phyloP scores from a whole-genome alignment of 2,329 filamentous ascomycete species.

The Ophioceras dolichostomum region DNA sequence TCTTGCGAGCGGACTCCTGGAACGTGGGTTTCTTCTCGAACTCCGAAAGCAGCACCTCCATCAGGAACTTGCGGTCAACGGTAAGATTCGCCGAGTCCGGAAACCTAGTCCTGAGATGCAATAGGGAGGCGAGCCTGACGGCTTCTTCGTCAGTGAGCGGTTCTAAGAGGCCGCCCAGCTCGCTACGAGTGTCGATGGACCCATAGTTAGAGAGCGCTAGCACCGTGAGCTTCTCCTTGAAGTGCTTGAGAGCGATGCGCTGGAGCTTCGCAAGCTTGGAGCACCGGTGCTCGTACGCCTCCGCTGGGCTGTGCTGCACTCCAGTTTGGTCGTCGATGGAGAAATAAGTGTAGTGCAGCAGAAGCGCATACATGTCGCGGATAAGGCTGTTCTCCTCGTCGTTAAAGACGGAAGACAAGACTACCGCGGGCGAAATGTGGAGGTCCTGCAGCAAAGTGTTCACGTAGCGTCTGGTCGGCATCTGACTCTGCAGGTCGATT shows the following conservation, averaged over 20 bases:
- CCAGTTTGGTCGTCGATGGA: slow-evolving; percentile 86
- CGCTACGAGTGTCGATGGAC: slow-evolving; percentile 67
- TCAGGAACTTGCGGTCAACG: slow-evolving; percentile 49
- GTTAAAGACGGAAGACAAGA: slow-evolving; percentile 66
- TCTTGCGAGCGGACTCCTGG: slow-evolving; percentile 60
- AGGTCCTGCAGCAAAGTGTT: slow-evolving; percentile 80
- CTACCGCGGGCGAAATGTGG: slow-evolving; percentile 67
- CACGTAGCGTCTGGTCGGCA: slow-evolving; percentile 87
- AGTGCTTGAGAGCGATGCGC: slow-evolving; percentile 63
- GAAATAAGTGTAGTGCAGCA: slow-evolving; percentile 80
- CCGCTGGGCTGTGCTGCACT: slow-evolving; percentile 55
- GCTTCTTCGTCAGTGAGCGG: slow-evolving; percentile 66
- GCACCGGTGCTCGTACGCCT: slow-evolving; percentile 74
- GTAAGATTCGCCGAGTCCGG: slow-evolving; percentile 56
- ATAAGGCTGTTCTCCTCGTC: slow-evolving; percentile 64
- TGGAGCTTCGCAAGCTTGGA: slow-evolving; percentile 67
- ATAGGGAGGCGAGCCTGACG: slow-evolving; percentile 49
- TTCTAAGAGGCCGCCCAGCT: slow-evolving; percentile 65
- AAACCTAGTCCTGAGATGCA: slow-evolving; percentile 76
- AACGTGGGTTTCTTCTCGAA: slow-evolving; percentile 74
- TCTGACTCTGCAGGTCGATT: slow-evolving; percentile 80
- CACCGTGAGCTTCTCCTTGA: slow-evolving; percentile 84
- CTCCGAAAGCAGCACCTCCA: slow-evolving; percentile 60
- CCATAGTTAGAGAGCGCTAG: slow-evolving; percentile 87
- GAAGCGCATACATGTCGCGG: slow-evolving; percentile 66